These are phyloP conservation scores for Saitozyma podzolica DNA, from an alignment of 768 basidiomycete genomes.

Conservation along the genomic window DNA sequence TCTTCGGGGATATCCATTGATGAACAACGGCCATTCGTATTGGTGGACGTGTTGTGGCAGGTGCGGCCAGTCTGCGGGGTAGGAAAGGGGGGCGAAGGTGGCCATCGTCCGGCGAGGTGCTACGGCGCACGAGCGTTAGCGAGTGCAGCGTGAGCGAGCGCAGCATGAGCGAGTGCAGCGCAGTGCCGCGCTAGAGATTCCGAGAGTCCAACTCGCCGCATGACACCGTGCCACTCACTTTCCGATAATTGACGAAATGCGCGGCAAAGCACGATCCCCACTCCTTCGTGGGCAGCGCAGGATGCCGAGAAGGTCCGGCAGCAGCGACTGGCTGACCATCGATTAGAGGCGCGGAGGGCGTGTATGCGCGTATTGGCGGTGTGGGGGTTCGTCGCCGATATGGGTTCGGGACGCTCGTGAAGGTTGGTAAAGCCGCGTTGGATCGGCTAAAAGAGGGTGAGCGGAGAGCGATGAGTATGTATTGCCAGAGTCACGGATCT, in stretches of 20 bases:
- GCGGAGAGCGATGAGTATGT: no score
- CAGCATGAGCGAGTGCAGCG: no score
- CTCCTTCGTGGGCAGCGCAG: conserved; percentile 43
- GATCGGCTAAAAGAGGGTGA: conserved; percentile 11
- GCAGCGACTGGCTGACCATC: neutral
- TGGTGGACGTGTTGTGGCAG: conserved; percentile 17
- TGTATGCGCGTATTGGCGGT: neutral
- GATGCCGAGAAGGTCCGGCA: conserved; percentile 36
- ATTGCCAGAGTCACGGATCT: no score
- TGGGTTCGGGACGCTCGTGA: conserved; percentile 25
- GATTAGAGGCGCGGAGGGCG: no score
- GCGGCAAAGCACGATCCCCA: conserved; percentile 38
- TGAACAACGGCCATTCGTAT: conserved; percentile 27
- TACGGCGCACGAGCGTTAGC: conserved; percentile 7
- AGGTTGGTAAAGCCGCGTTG: conserved; percentile 24
- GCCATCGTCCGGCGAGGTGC: conserved; percentile 21
- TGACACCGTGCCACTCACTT: no score
- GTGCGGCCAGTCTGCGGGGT: conserved; percentile 21
- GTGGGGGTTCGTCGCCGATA: conserved; percentile 1
- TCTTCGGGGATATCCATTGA: conserved; percentile 25
- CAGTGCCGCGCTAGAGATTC: no score
- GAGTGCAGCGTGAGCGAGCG: no score
- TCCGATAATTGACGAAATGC: conserved; percentile 29
- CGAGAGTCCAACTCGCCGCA: no score
- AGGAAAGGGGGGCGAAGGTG: conserved; percentile 23